These are phyloP conservation scores for Pythium dissotocum DNA, from an alignment of 352 stramenopile species.

Conservation along the genomic window DNA sequence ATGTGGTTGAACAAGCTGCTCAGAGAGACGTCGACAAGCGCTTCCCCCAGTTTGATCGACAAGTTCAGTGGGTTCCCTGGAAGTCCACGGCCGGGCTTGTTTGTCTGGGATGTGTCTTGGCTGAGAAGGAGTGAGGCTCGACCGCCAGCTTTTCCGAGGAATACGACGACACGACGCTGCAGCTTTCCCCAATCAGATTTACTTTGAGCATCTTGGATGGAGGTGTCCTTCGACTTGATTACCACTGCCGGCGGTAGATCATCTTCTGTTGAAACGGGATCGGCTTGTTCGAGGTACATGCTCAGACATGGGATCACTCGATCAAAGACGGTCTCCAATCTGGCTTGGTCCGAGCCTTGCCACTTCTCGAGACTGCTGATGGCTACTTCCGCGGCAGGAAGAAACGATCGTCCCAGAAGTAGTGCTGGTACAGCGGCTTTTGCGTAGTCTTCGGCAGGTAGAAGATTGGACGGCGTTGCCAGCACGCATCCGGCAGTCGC, in stretches of 20 bases:
- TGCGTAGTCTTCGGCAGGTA: conserved; percentile 33
- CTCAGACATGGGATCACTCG: conserved; percentile 48
- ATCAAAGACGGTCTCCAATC: conserved; percentile 39
- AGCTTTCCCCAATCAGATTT: conserved; percentile 37
- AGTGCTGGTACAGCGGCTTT: conserved; percentile 51
- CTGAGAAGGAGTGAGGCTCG: conserved; percentile 51
- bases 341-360: conserved; percentile 32
- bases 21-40: conserved; percentile 44
- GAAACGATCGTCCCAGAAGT: conserved; percentile 60
- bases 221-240: conserved; percentile 15
- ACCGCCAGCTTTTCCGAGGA: conserved; percentile 59
- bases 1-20: conserved; percentile 52
- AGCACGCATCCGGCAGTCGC: conserved; percentile 62
- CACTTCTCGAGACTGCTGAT: conserved; percentile 59
- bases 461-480: conserved; percentile 42
- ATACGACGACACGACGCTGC: conserved; percentile 58
- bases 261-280: conserved; percentile 8
- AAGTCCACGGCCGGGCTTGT: conserved; percentile 6
- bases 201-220: conserved; percentile 16
- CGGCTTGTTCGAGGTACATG: conserved; percentile 54
- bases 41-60: conserved; percentile 47
- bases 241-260: neutral
- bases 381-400: conserved; percentile 58
- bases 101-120: conserved; percentile 20
- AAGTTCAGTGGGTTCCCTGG: conserved; percentile 32